Base-by-base conservation (phyloP, 305 asterid species). In the Stenogyne calaminthoides region DNA sequence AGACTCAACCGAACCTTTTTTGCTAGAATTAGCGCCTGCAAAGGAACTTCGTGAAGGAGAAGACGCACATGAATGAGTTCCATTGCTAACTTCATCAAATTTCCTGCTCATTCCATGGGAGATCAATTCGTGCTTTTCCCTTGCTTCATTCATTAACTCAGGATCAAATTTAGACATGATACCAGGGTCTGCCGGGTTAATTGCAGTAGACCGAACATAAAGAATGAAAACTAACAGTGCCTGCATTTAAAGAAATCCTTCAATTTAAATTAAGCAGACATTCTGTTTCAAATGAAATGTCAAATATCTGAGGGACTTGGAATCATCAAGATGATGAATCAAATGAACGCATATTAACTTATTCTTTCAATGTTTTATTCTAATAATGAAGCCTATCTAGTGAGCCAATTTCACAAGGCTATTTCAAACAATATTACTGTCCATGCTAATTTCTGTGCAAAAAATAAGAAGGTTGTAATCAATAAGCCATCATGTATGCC, bases 131-230 rank as follows among this genome's bases (percentile, higher is more conserved):
- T 77, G 88, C 77, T 81, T 88, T 78, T 68, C 82, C 59, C 58
- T 74, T 58, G 80, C 82, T 75, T 78, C 88, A 42, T 82, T 77
- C 77, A 73, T 80, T 5, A 74, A 75, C 78, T 82, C 88, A 34
- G 86, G 87, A 39, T 87, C 86, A 70, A 95, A 92, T 73, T 84
- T 91, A 71, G 80, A 82, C 96, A 95, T 87, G 79, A 95, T 92
- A 52, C 99, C 99, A 29, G 99, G 98, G 79, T 92, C 99, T 25
- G 99, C 98, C n/a, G 99, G 99, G 84, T 95, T 92, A 76, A 95
- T 95, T 73, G 99, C 99, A 64, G 99, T 92, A 67, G 86, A 83
- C 55, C 99, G 91, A 68, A 84, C 98, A 78, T 95, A 95, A 22
- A 95, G 95, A 83, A 92, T 75, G 83, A 92, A 95, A 44, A 95